Conservation (phyloP, 768 basidiomycete genomes). For the Chalciporus chontae region DNA sequence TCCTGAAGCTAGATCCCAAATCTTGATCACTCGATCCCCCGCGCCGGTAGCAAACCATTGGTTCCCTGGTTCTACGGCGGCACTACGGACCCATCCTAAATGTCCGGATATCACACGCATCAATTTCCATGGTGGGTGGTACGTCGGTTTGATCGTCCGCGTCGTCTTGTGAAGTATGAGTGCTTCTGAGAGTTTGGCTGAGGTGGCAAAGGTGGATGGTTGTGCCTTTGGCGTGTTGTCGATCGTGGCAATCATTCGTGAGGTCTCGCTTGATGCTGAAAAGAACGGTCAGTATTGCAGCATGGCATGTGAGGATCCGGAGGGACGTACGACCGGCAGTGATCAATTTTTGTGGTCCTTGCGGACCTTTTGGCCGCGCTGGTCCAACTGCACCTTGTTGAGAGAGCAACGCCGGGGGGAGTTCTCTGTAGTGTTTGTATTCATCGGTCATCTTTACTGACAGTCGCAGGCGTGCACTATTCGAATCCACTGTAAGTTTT, state of each 20-base stretch:
- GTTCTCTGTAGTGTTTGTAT: constrained; percentile 80
- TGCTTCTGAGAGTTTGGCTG: constrained; percentile 75
- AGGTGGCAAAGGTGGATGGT: constrained; percentile 67
- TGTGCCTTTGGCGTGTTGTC: constrained; percentile 67
- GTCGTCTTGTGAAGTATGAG: constrained; percentile 91
- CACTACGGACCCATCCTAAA: constrained; percentile 94
- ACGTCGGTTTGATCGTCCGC: constrained; percentile 90
- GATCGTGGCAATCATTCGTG: constrained; percentile 68
- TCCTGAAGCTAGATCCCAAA: constrained; percentile 98
- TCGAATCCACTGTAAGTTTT: neutral
- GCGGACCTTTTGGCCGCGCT: constrained; percentile 50
- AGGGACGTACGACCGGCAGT: constrained; percentile 61
- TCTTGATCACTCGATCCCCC: constrained; percentile 96
- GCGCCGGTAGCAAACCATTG: constrained; percentile 99
- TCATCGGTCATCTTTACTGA: constrained; percentile 88
- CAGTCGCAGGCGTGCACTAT: constrained; percentile 67
- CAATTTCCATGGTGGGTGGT: constrained; percentile 96
- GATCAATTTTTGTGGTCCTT: constrained; percentile 60
- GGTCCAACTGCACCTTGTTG: constrained; percentile 85
- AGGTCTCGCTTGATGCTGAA: constrained; percentile 41
- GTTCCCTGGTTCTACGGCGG: constrained; percentile 97
- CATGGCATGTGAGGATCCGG: neutral
- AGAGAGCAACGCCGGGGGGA: constrained; percentile 74
- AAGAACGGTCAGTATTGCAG: constrained; percentile 13
- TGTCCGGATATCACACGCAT: constrained; percentile 96